A percentile compares a stretch with the other conserved stretches of the same genome.
These are phyloP conservation scores for Monilinia fructigena DNA, from an alignment of 2,329 filamentous ascomycete genomes.

Conservation along the genomic window DNA sequence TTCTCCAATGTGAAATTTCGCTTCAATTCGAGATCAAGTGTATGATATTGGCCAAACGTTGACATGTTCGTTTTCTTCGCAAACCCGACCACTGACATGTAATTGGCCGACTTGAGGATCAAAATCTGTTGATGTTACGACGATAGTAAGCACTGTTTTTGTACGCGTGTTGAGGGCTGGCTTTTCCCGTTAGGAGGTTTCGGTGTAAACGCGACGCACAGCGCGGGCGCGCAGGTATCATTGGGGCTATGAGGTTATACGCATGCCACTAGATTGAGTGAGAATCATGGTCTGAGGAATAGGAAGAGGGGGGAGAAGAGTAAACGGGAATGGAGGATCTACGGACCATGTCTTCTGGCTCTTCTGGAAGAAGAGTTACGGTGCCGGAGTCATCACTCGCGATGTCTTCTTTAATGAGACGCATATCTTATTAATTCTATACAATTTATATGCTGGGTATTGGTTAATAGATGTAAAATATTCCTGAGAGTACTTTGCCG, in stretches of 20 bases:
- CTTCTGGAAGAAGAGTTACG: slow-evolving; percentile 67
- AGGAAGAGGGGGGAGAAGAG: neutral
- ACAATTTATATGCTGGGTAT: neutral
- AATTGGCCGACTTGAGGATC: slow-evolving; percentile 66
- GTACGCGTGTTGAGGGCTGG: slow-evolving; percentile 61
- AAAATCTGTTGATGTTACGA: slow-evolving; percentile 66
- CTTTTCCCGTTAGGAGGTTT: slow-evolving; percentile 59
- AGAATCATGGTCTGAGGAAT: slow-evolving; percentile 10
- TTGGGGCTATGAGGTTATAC: slow-evolving; percentile 68
- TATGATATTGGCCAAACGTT: slow-evolving; percentile 66
- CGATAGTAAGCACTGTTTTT: slow-evolving; percentile 62
- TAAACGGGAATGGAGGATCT: neutral
- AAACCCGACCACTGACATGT: slow-evolving; percentile 65
- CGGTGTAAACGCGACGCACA: slow-evolving; percentile 61
- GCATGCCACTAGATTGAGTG: slow-evolving; percentile 60
- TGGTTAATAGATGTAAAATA: neutral
- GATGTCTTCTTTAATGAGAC: slow-evolving; percentile 64
- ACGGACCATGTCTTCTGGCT: slow-evolving; percentile 71
- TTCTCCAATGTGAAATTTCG: slow-evolving; percentile 88
- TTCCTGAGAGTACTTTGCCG: neutral
- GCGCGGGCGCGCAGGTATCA: slow-evolving; percentile 66
- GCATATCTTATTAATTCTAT: slow-evolving; percentile 49
- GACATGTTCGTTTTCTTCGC: slow-evolving; percentile 65
- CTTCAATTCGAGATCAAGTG: slow-evolving; percentile 80
- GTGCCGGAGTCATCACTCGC: slow-evolving; percentile 64